Base-by-base conservation (phyloP, 1,139 yeast species). In the Taiozyma sp. region DNA sequence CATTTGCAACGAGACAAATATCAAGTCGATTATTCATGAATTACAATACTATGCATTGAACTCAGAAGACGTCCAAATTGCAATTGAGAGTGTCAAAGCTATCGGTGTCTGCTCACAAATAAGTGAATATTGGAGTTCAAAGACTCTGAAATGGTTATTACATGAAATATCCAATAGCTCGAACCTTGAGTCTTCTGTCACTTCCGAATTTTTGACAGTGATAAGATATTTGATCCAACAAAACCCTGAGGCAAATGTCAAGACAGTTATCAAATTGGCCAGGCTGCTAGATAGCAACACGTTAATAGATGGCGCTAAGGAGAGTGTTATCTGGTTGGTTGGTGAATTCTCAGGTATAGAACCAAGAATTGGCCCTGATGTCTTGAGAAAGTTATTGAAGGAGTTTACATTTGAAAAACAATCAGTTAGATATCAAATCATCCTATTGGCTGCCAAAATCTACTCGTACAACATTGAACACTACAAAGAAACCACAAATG, bases 281-380 rank as follows among this genome's bases (percentile, higher is more conserved):
- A 52, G 63, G 39, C 64, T 72, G 3, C 62, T 70, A 3, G 62
- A 57, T 30, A 47, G 51, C n/a, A 54, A 56, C 6, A 30, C 64
- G 3, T 60, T 76, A 32, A 75, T 70, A 32, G 65, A 71, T 24
- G 74, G 75, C 19, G 96, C 98, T 0, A 81, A 84, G 57, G 91
- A 96, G 1, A 87, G 95, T 51, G 83, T 91, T 23, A 77, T 93
- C 19, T 95, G 98, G 98, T 76, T 92, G 13, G 80, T 93, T 45
- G 97, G 98, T 2, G 98, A 93, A 63, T 85, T 87, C 62, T 67
- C 78, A 1, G 67, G 68, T 1, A 60, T 72, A 12, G 74, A 75
- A 14, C 74, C 77, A n/a, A 68, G 69, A 27, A 75, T 87, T 46
- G 90, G 90, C 1, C 95, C 96, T 0, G 97, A 93, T 65, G 80